A percentile compares a stretch with the other conserved stretches of the same genome.
Conservation (phyloP, 257 asterid genomes). For the Gentiana macrophylla region DNA sequence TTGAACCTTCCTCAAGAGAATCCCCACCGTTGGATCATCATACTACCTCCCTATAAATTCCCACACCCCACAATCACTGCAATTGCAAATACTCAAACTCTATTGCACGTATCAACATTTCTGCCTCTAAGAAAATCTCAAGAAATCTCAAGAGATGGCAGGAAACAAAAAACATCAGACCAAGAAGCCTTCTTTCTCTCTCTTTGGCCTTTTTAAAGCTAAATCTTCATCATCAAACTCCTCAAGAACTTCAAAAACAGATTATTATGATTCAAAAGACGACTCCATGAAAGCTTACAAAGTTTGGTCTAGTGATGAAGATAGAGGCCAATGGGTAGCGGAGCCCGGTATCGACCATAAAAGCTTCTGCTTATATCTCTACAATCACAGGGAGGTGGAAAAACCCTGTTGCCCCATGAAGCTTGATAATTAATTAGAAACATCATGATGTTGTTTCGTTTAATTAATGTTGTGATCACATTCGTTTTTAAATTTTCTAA, state of each 20-base stretch:
- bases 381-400: constrained; percentile 32
- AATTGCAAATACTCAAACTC: constrained; percentile 9
- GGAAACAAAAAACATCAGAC: constrained; percentile 29
- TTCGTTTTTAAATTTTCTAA: too few relatives aligned
- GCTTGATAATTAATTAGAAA: constrained; percentile 14
- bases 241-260: not conserved
- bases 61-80: constrained; percentile 7
- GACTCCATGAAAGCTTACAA: constrained; percentile 60
- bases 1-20: constrained; percentile 13
- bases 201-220: constrained; percentile 40
- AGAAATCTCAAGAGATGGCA: constrained; percentile 22
- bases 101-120: not conserved
- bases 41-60: constrained; percentile 33
- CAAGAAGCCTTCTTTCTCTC: constrained; percentile 36
- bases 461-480: too few relatives aligned
- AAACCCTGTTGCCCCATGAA: constrained; percentile 23
- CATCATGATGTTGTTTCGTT: too few relatives aligned
- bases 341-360: constrained; percentile 67
- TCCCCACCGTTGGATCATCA: constrained; percentile 31
- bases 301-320: constrained; percentile 77
- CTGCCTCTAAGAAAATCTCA: not conserved
- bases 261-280: constrained; percentile 14
- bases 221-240: constrained; percentile 12
- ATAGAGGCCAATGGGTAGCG: constrained; percentile 72
- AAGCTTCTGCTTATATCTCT: constrained; percentile 50